Evolutionary conservation across 306 rosid species (phyloP), one percentile per base, ranked within the genome.

Genomic region (Lotus japonicus): DNA sequence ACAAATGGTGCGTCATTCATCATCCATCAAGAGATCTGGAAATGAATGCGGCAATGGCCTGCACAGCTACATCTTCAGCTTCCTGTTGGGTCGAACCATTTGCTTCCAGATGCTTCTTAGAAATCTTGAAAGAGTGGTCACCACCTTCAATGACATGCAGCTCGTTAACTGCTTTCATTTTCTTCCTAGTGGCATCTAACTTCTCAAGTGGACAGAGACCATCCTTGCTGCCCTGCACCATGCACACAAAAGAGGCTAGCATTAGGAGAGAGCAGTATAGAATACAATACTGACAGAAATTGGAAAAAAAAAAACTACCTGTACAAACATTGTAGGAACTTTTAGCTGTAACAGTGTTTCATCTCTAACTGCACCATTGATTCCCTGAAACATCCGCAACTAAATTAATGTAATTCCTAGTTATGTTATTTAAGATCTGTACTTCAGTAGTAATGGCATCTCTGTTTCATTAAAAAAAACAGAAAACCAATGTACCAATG

Each of bases 91-190:
- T 74, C 52, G 78, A 83, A 54, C 75, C 84, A 51, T 51, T 82
- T 78, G 82, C 77, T 69, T 89, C 88, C 57, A 89, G 88, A 80
- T 88, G 88, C 83, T 86, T 89, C 88, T 89, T 92, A n/a, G 76
- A 86, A 58, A 92, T 80, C 87, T 88, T 91, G 81, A 92, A 89
- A 36, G 97, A 92, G 79, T 92, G 97, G 42, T 89, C 98, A 48
- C 97, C 98, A 28, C 98, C 97, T 79, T 88, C 84, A 39, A 92
- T 66, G 64, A 92, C 85, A 75, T 88, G 85, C 79, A 92, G 81
- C 56, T 82, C 87, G 6, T 60, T 88, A 33, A 69, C 60, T 14
- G 81, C 76, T 75, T 82, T 83, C 88, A 88, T 88, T 84, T 85
- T 89, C 83, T 86, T 72, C 67, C 83, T 72, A 45, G 89, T 81